Evolutionary conservation across 2,329 filamentous ascomycete genomes (phyloP), one percentile per base, ranked within the genome.

Genomic region (Cladophialophora carrionii): DNA sequence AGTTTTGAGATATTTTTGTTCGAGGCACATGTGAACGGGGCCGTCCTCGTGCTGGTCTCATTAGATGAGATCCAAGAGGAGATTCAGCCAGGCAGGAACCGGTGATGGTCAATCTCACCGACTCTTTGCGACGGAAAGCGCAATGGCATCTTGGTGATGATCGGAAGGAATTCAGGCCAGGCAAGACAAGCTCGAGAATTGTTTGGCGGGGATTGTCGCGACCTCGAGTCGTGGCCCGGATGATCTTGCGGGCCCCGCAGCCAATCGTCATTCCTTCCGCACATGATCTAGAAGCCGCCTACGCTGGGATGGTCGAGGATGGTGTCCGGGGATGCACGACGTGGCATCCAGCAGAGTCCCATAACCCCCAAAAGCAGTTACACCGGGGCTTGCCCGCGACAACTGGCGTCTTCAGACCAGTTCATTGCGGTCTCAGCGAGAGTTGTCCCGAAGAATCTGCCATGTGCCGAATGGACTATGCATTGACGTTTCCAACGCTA

Each of bases 401-500:
- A 12, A 43, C 6, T 43, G 1, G 14, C 17, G 17, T n/a, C 8
- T 14, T 43, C 37, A 14, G n/a, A 43, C 37, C 48, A 51, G 14
- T 7, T 26, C 48, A 22, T 26, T 51, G 22, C 22, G 22, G 37
- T 43, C 37, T 43, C 14, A 52, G 53, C 60, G 22, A 34, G 43
- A 57, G 24, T 9, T 52, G n/a, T 41, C 29, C 24, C 29, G 37
- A 22, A 37, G 34, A n/a, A 48, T 57, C 55, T 20, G n/a, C 20
- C 4, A 29, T 7, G 37, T 57, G 34, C 43, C 7, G 34, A 29
- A 58, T 12, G 8, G 6, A 10, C 29, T 55, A 17, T 48, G 34
- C 56, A 10, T n/a, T 6, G 58, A 62, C 59, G 56, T 65, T 46
- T 62, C 59, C 63, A 62, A 59, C 31, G 29, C n/a, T 55, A 22